Conservation (phyloP, 176 grass and related monocot species). For the Oryza meridionalis region DNA sequence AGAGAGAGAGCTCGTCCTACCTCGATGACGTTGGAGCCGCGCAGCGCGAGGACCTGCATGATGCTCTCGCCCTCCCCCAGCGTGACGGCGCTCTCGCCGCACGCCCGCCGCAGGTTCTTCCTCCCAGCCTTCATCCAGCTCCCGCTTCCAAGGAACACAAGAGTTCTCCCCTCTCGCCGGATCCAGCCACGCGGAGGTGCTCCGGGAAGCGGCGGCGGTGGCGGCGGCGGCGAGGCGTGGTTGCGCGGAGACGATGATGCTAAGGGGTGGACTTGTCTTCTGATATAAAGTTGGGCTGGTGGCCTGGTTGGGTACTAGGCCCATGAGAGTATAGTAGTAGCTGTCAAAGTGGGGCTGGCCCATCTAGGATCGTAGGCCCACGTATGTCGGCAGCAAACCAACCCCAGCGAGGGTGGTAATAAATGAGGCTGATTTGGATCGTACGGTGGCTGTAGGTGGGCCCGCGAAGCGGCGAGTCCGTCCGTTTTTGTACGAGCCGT, state of each 20-base stretch:
- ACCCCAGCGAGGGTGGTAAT: not conserved
- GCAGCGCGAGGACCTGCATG: constrained; percentile 85
- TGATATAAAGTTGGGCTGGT: not conserved
- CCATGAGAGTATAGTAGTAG: not conserved
- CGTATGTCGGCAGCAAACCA: not conserved
- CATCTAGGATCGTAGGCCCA: not conserved
- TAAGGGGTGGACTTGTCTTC: not conserved
- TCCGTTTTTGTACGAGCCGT: constrained; percentile 35
- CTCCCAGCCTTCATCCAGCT: constrained; percentile 73
- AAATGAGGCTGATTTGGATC: not conserved
- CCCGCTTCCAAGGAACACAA: no score
- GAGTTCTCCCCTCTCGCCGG: not conserved
- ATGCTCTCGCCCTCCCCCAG: constrained; percentile 73
- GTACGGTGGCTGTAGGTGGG: constrained; percentile 20
- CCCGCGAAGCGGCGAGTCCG: not conserved
- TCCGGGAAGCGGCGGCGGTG: not conserved
- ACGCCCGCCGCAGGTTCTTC: constrained; percentile 82
- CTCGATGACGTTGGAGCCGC: constrained; percentile 93
- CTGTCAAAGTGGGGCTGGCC: no score
- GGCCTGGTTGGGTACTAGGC: not conserved
- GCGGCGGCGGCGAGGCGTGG: not conserved
- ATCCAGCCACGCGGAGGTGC: not conserved
- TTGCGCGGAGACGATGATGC: not conserved
- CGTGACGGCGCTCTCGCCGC: constrained; percentile 54
- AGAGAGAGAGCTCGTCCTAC: constrained; percentile 22